phyloP scores from a whole-genome alignment of 192 early-diverging fungal species.

The Haplosporangium gracile region DNA sequence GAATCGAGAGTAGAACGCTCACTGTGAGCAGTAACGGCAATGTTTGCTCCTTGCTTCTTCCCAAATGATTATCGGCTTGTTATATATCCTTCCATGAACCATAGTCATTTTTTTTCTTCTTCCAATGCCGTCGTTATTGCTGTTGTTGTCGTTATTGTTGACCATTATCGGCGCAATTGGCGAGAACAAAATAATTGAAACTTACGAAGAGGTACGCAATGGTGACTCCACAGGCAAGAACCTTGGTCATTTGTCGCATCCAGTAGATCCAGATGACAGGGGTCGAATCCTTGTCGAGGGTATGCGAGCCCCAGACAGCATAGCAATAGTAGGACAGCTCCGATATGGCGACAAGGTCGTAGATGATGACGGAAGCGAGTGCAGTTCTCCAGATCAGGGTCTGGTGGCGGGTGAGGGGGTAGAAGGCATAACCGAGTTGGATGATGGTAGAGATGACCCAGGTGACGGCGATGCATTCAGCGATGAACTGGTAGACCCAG shows the following conservation, averaged over 20 bases:
- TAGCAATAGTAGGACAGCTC: conserved; percentile 51
- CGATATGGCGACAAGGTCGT: conserved; percentile 36
- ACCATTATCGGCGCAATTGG: background rate
- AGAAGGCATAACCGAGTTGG: conserved; percentile 54
- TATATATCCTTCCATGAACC: background rate
- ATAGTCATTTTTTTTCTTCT: background rate
- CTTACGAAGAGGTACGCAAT: conserved; percentile 57
- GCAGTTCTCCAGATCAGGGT: conserved; percentile 52
- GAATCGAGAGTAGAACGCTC: background rate
- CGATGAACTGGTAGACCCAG: conserved; percentile 48
- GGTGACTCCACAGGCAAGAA: conserved; percentile 39
- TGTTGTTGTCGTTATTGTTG: background rate
- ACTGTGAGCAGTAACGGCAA: background rate
- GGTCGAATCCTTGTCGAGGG: background rate
- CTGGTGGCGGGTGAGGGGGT: conserved; percentile 51
- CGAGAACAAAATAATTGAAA: background rate
- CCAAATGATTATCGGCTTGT: background rate
- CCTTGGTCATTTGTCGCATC: conserved; percentile 42
- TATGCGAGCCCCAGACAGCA: conserved; percentile 24
- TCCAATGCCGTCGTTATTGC: background rate
- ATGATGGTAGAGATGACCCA: conserved; percentile 54
- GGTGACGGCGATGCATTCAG: conserved; percentile 39
- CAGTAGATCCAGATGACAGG: conserved; percentile 49
- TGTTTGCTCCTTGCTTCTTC: background rate
- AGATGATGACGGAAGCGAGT: conserved; percentile 43